Evolutionary conservation across 2,329 filamentous ascomycete genomes (phyloP), one percentile per base, ranked within the genome.

Genomic region (Microcera coccophila): DNA sequence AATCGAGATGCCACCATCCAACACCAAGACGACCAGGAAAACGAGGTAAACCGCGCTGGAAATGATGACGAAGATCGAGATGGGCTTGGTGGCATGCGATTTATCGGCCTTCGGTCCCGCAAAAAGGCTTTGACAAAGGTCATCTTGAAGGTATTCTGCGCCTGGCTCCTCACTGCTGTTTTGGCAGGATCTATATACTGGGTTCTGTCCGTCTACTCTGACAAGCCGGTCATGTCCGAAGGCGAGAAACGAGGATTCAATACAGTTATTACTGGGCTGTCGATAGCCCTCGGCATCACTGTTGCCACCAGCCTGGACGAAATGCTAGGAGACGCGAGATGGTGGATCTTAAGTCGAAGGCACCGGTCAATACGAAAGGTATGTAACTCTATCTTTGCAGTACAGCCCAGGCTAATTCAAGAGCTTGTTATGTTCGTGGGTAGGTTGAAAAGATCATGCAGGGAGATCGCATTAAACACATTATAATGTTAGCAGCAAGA

Each of bases 201-300:
- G 9, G 24, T 28, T 9, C 14, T 28, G 24, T 9, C 24, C 14
- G 24, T 28, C 14, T 28, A 28, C 14, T 9, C 9, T 9, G 14
- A 14, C 24, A 28, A 28, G 14, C 24, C 24, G 14, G 24, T 28
- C 24, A 28, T 28, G 24, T 28, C 24, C 14, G 14, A 28, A 28
- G n/a, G n/a, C n/a, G n/a, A n/a, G 33, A 72, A 70, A 53, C 62
- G 61, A 19, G 47, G 62, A 33, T 72, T 65, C 51, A 71, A 72
- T 45, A 55, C 64, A 1, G 46, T 70, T 18, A 66, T 69, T 17
- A 69, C 67, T 2, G 67, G 61, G 2, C 55, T 71, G 14, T 65
- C 64, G 36, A 70, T 73, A 36, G 48, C 56, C 1, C 53, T 72
- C 26, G 64, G 68, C 47, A 41, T 73, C 28, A 67, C 67, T 44